These are phyloP conservation scores for Exophiala calicioides DNA, from an alignment of 2,329 filamentous ascomycete genomes.

Conservation along the genomic window DNA sequence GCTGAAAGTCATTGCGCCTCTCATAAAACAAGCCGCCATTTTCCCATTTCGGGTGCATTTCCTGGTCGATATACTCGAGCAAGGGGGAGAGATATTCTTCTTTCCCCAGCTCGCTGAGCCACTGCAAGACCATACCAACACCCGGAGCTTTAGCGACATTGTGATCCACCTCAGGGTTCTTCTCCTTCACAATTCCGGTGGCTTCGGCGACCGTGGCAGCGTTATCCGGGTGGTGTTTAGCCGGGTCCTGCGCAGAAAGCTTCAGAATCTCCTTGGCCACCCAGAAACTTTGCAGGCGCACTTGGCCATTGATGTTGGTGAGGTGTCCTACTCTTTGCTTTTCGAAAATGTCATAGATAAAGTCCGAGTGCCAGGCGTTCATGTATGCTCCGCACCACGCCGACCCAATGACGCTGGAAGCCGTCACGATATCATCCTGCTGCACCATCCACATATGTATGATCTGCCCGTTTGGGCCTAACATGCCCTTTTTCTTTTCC, in stretches of 20 bases:
- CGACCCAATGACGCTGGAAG: background rate
- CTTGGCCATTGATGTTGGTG: background rate
- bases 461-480: background rate
- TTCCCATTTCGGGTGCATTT: slow-evolving; percentile 19
- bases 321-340: slow-evolving; percentile 9
- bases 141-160: background rate
- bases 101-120: slow-evolving; percentile 13
- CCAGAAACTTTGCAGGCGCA: background rate
- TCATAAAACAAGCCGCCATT: slow-evolving; percentile 19
- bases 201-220: background rate
- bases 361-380: background rate
- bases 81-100: slow-evolving; percentile 8
- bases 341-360: background rate
- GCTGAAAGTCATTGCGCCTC: slow-evolving; percentile 13
- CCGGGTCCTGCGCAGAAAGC: background rate
- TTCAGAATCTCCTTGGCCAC: slow-evolving; percentile 1
- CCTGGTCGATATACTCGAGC: slow-evolving; percentile 15
- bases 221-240: background rate
- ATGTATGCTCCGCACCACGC: background rate
- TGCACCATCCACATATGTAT: background rate
- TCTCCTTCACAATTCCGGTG: background rate
- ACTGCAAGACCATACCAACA: slow-evolving; percentile 1
- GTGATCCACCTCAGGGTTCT: background rate
- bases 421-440: background rate
- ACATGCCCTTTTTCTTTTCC: slow-evolving; percentile 34